Percentiles rank a stretch among this genome's conserved stretches.
These are phyloP conservation scores for Hygrophila difformis DNA, from an alignment of 257 asterid species.

Conservation along the genomic window DNA sequence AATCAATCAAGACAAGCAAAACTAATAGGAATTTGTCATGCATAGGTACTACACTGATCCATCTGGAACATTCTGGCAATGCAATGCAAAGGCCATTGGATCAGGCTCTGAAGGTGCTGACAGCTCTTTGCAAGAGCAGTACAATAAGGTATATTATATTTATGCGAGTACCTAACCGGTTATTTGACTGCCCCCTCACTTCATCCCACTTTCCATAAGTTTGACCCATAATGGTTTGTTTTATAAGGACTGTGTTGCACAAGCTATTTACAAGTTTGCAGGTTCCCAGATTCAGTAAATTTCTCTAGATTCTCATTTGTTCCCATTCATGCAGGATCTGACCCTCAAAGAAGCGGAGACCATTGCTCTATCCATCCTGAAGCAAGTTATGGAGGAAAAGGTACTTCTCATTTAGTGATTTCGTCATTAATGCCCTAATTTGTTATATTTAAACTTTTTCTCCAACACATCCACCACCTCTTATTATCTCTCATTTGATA, in stretches of 20 bases:
- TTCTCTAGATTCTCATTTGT: not conserved
- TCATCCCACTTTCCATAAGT: not conserved
- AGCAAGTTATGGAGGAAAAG: constrained; percentile 87
- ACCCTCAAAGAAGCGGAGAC: constrained; percentile 73
- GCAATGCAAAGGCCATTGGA: constrained; percentile 95
- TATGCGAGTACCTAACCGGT: not conserved
- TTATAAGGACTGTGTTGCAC: not conserved
- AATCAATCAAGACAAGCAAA: not conserved
- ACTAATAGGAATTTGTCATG: constrained; percentile 15
- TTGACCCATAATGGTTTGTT: not conserved
- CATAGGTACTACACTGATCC: constrained; percentile 82
- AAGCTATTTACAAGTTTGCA: not conserved
- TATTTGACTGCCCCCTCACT: not conserved
- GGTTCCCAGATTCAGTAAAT: not conserved
- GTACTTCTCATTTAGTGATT: constrained; percentile 16
- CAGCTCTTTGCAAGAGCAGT: constrained; percentile 97
- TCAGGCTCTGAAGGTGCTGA: constrained; percentile 98
- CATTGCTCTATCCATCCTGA: constrained; percentile 68
- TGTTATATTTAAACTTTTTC: not conserved
- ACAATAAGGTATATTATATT: constrained; percentile 44
- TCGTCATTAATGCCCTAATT: not conserved
- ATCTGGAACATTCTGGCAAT: constrained; percentile 96
- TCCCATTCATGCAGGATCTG: constrained; percentile 36
- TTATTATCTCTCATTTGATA: not conserved
- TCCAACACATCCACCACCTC: not conserved